phyloP scores from a whole-genome alignment of 352 stramenopile species.

The Pseudoperonospora humuli region DNA sequence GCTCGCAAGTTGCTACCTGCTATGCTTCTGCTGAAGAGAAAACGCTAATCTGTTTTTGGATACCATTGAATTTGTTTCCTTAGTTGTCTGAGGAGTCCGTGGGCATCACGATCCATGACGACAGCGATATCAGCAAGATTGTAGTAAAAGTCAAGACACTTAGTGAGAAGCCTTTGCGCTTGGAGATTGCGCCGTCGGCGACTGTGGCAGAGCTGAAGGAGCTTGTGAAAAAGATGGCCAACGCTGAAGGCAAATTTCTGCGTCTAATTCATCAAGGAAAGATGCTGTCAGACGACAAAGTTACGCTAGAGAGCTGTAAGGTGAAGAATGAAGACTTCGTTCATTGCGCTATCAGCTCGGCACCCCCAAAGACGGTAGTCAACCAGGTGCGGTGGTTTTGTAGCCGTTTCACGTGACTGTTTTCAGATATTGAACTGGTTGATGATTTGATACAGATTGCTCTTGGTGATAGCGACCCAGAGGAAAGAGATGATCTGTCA shows the following conservation, averaged over 20 bases:
- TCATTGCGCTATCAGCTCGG: conserved; percentile 78
- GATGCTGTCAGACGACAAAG: conserved; percentile 80
- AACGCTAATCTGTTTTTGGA: not conserved
- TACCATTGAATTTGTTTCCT: conserved; percentile 2
- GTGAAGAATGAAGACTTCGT: conserved; percentile 81
- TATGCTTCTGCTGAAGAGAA: not conserved
- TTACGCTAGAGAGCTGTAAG: conserved; percentile 61
- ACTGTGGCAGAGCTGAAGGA: conserved; percentile 70
- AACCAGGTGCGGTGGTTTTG: conserved; percentile 40
- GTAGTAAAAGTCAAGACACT: conserved; percentile 82
- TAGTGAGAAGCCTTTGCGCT: conserved; percentile 72
- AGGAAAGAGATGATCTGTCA: conserved; percentile 54
- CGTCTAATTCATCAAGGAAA: conserved; percentile 84
- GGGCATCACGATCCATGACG: conserved; percentile 47
- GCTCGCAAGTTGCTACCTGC: not conserved
- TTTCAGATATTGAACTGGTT: conserved; percentile 1
- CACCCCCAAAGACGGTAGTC: conserved; percentile 65
- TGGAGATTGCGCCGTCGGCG: conserved; percentile 60
- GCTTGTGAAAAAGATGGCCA: conserved; percentile 61
- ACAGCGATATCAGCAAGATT: conserved; percentile 34
- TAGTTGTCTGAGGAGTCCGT: conserved; percentile 42
- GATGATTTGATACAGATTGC: conserved; percentile 18
- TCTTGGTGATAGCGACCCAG: conserved; percentile 30
- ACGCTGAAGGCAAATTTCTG: conserved; percentile 78
- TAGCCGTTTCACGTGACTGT: not conserved